A percentile compares a stretch with the other conserved stretches of the same genome.
Evolutionary conservation across 164 flowering plant species (phyloP).

Genomic region (Liquidambar formosana): DNA sequence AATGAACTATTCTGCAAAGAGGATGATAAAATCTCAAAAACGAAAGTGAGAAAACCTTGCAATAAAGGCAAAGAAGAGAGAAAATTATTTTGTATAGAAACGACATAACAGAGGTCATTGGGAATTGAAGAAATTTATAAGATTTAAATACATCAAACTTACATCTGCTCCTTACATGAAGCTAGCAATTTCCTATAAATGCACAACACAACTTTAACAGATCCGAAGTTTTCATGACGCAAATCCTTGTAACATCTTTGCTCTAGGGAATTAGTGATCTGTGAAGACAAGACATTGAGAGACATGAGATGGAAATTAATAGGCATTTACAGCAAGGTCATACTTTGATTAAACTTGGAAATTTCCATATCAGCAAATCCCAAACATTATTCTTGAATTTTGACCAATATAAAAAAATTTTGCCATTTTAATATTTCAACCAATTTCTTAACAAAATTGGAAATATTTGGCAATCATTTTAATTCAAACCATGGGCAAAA

Average conservation of each 20-base stretch:
- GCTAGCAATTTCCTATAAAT: slow-evolving; percentile 67
- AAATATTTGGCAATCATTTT: not conserved
- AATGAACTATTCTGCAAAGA: not conserved
- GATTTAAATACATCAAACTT: slow-evolving; percentile 33
- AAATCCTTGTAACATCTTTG: slow-evolving; percentile 85
- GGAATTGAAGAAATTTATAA: no score
- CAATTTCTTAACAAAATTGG: no score
- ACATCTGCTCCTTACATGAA: slow-evolving; percentile 90
- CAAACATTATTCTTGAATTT: no score
- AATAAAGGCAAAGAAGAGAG: no score
- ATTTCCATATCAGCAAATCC: no score
- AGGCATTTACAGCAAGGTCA: no score
- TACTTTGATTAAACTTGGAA: no score
- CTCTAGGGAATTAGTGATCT: slow-evolving; percentile 73
- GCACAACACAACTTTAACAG: slow-evolving; percentile 69
- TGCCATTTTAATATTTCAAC: no score
- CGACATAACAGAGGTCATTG: no score
- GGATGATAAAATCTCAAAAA: not conserved
- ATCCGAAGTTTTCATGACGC: slow-evolving; percentile 65
- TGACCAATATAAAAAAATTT: no score
- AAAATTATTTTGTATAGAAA: no score
- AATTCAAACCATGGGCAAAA: not conserved
- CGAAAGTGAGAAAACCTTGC: no score
- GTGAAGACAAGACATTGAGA: slow-evolving; percentile 15
- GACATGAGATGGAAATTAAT: not conserved